A percentile compares a stretch with the other conserved stretches of the same genome.
phyloP scores from a whole-genome alignment of 345 rosid genomes.

The Rhodamnia argentea region DNA sequence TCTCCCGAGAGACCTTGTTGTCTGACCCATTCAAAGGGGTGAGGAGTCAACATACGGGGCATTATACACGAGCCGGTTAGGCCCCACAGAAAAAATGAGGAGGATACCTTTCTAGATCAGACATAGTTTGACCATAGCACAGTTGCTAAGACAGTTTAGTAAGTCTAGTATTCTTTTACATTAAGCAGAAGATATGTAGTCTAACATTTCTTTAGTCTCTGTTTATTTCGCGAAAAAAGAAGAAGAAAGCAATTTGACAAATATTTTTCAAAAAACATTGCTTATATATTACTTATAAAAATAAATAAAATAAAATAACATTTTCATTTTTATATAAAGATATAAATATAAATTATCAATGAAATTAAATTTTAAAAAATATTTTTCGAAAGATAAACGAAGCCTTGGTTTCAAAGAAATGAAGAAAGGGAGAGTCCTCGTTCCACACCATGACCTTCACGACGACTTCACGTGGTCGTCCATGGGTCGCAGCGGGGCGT shows the following conservation, averaged over 20 bases:
- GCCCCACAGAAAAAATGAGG: not conserved
- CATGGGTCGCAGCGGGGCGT: not conserved
- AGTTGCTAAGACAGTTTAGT: not conserved
- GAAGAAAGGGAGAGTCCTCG: not conserved
- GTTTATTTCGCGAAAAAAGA: too few species aligned
- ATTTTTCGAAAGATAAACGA: too few species aligned
- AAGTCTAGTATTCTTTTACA: not conserved
- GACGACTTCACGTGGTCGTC: not conserved
- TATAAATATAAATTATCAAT: too few species aligned
- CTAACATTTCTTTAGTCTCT: not conserved
- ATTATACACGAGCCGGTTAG: not conserved
- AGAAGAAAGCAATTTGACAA: too few species aligned
- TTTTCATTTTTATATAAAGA: too few species aligned
- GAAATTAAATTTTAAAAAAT: too few species aligned
- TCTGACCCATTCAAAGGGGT: not conserved
- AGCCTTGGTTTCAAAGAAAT: not conserved
- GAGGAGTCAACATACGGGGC: not conserved
- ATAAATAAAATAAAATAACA: too few species aligned
- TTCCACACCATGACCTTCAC: not conserved
- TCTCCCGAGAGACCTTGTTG: not conserved
- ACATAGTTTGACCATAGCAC: not conserved
- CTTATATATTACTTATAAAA: too few species aligned
- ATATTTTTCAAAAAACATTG: too few species aligned
- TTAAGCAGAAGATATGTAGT: not conserved
- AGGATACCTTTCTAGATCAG: not conserved